These are phyloP conservation scores for Clathrus columnatus DNA, from an alignment of 768 basidiomycete genomes.

Conservation along the genomic window DNA sequence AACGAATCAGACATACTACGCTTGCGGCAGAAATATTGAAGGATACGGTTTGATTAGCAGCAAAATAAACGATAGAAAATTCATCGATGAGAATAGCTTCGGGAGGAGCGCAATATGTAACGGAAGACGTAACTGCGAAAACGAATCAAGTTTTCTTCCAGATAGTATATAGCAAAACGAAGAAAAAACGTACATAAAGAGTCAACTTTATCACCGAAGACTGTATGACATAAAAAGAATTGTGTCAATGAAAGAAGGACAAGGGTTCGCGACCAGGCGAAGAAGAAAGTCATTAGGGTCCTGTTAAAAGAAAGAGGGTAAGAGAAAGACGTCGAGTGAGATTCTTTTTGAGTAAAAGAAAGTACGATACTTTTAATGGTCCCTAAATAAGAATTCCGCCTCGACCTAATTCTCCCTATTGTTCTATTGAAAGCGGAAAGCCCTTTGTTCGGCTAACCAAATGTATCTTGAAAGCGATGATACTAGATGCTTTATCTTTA, in stretches of 20 bases:
- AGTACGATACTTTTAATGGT: background rate
- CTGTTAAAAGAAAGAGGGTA: constrained; percentile 5
- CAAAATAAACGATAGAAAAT: constrained; percentile 66
- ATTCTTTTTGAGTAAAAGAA: background rate
- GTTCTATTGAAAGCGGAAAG: constrained; percentile 2
- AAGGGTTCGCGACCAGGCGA: constrained; percentile 69
- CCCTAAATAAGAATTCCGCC: constrained; percentile 1
- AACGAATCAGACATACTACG: constrained; percentile 39
- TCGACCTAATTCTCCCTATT: constrained; percentile 1
- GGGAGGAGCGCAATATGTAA: constrained; percentile 79
- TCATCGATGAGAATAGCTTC: constrained; percentile 71
- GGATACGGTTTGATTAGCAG: constrained; percentile 59
- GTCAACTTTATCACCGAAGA: constrained; percentile 42
- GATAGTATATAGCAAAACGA: constrained; percentile 2
- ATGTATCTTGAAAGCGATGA: background rate
- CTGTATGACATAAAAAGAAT: constrained; percentile 23
- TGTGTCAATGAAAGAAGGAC: constrained; percentile 30
- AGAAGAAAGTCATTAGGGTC: constrained; percentile 49
- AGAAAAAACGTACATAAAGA: constrained; percentile 46
- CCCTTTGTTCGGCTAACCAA: constrained; percentile 7
- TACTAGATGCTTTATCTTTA: background rate
- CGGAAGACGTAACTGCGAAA: constrained; percentile 68
- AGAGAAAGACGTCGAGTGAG: constrained; percentile 4
- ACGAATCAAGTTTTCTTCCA: background rate
- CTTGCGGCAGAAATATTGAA: constrained; percentile 86